Evolutionary conservation across 352 stramenopile species (phyloP), one percentile per base, ranked within the genome.

Genomic region (Globisporangium cylindrosporum): DNA sequence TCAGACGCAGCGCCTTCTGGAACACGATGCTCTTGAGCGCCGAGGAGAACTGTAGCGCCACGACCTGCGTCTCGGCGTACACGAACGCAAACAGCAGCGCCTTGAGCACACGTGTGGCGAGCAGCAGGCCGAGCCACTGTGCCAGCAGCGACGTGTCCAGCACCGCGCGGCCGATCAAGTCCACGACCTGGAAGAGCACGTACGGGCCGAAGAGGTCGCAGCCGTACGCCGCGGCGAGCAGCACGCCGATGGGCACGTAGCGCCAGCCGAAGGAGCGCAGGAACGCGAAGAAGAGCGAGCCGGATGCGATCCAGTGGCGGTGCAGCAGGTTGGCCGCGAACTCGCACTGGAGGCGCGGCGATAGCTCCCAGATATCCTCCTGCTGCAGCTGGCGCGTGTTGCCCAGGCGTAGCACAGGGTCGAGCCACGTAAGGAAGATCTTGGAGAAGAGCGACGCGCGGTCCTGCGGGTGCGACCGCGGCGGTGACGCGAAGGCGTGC

Each of bases 21-120:
- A 92, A 89, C 2, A 94, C 75, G 53, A 91, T 68, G 69, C 80
- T 89, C 75, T 92, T 84, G 62, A 94, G 72, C 48, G 79, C 83
- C 60, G 79, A 75, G 20, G 83, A 82, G 55, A 93, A 84, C 62
- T 78, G 76, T 67, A 93, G 62, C 60, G 81, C 86, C 34, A 80
- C 76, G 25, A 87, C 76, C 72, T 91, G 80, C 38, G 86, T 82
- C 72, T 92, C 83, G 1, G 73, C 57, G 59, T 84, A 82, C 24
- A 86, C 84, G 72, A 87, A 89, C 10, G 76, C 71, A 27, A 86
- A 86, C 25, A 92, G 70, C 34, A 93, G 72, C 41, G 82, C 82
- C 62, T 89, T 85, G 58, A 92, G 60, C 34, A 92, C 73, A 8
- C 81, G 76, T 59, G 87, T 86, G 59, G 76, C 62, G n/a, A 94